phyloP scores from a whole-genome alignment of 2,329 filamentous ascomycete genomes.

The Tolypocladium ovalisporum region DNA sequence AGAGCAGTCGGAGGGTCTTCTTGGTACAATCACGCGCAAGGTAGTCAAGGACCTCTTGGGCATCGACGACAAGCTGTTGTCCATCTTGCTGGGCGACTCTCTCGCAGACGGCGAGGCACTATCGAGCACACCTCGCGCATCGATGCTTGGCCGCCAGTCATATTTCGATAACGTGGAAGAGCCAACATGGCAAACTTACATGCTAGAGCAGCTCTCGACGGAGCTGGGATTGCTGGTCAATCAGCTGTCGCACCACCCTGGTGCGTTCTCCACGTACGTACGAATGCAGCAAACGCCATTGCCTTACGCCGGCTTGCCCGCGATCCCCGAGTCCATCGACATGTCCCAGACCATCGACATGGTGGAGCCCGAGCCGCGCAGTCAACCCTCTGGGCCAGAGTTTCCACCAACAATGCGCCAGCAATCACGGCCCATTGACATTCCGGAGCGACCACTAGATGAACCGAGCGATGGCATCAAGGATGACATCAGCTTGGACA shows the following conservation, averaged over 20 bases:
- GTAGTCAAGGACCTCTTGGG: constrained; percentile 86
- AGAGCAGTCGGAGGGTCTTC: constrained; percentile 55
- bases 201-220: constrained; percentile 74
- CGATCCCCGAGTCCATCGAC: constrained; percentile 42
- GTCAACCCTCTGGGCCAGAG: constrained; percentile 19
- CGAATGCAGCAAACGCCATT: constrained; percentile 52
- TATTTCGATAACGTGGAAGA: constrained; percentile 22
- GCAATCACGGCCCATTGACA: constrained; percentile 23
- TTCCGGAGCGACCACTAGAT: constrained; percentile 18
- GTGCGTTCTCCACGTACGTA: constrained; percentile 76
- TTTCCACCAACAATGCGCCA: constrained; percentile 37
- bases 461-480: constrained; percentile 9
- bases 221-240: constrained; percentile 79
- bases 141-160: constrained; percentile 17
- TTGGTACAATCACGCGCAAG: constrained; percentile 71
- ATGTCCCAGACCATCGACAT: constrained; percentile 17
- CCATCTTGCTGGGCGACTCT: constrained; percentile 76
- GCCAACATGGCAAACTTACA: constrained; percentile 59
- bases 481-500: constrained; percentile 13
- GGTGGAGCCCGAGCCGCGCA: constrained; percentile 9
- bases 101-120: constrained; percentile 44
- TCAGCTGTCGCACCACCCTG: constrained; percentile 69
- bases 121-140: constrained; percentile 35
- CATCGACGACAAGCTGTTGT: constrained; percentile 75
- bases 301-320: constrained; percentile 69